Percentiles rank a stretch among this genome's conserved stretches.
phyloP scores from a whole-genome alignment of 2,329 filamentous ascomycete genomes.

The Nigrograna mackinnonii region DNA sequence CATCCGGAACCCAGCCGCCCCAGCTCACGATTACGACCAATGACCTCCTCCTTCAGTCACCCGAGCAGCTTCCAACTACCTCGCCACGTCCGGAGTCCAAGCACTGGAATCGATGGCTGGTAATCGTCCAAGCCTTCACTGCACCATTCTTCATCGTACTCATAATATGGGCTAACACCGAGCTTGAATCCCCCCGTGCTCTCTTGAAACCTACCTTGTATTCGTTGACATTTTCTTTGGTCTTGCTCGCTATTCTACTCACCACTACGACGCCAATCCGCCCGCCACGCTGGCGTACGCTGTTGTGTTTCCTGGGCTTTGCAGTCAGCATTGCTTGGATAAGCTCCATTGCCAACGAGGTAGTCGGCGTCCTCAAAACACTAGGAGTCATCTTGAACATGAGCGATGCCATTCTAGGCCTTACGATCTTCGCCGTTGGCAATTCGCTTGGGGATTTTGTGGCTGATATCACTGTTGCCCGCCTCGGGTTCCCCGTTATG shows the following conservation, averaged over 20 bases:
- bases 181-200: slow-evolving; percentile 61
- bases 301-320: slow-evolving; percentile 89
- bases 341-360: slow-evolving; percentile 91
- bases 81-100: slow-evolving; percentile 38
- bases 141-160: slow-evolving; percentile 82
- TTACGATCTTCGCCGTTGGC: slow-evolving; percentile 95
- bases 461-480: slow-evolving; percentile 90
- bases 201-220: slow-evolving; percentile 59
- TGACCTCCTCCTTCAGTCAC: slow-evolving; percentile 35
- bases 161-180: slow-evolving; percentile 72
- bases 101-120: slow-evolving; percentile 90
- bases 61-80: slow-evolving; percentile 32
- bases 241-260: slow-evolving; percentile 69
- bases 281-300: slow-evolving; percentile 72
- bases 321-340: slow-evolving; percentile 94
- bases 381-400: slow-evolving; percentile 91
- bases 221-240: slow-evolving; percentile 59
- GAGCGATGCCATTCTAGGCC: slow-evolving; percentile 88
- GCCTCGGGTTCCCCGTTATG: slow-evolving; percentile 96
- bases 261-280: slow-evolving; percentile 68
- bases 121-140: slow-evolving; percentile 81
- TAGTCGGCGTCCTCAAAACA: slow-evolving; percentile 92
- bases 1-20: slow-evolving; percentile 27
- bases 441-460: slow-evolving; percentile 95
- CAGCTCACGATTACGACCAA: slow-evolving; percentile 38